These are phyloP conservation scores for Neurospora terricola DNA, from an alignment of 495 filamentous ascomycete genomes.

Conservation along the genomic window DNA sequence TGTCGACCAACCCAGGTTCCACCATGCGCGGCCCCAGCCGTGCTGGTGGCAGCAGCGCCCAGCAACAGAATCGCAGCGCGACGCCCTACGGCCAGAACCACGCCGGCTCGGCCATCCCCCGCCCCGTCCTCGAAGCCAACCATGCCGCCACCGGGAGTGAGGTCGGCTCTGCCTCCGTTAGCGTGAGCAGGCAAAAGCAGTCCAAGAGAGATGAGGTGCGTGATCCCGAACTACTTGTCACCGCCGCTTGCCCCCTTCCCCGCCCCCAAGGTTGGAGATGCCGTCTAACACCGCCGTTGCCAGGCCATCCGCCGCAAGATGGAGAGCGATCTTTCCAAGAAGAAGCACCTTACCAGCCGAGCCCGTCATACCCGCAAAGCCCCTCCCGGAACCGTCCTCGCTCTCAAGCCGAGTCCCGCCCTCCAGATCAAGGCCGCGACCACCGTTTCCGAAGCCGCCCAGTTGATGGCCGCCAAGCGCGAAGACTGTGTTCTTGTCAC, in stretches of 20 bases:
- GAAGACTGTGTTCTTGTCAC: slow-evolving; percentile 99
- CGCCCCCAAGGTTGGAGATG: slow-evolving; percentile 1
- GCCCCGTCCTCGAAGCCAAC: slow-evolving; percentile 63
- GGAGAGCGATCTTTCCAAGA: slow-evolving; percentile 96
- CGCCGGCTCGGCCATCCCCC: slow-evolving; percentile 62
- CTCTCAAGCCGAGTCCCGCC: slow-evolving; percentile 86
- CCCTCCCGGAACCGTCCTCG: slow-evolving; percentile 89
- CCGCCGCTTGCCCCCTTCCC: neutral
- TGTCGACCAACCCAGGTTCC: slow-evolving; percentile 25
- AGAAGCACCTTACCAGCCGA: slow-evolving; percentile 68
- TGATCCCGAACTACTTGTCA: slow-evolving; percentile 2
- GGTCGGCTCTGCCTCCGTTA: slow-evolving; percentile 63
- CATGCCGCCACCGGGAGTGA: slow-evolving; percentile 46
- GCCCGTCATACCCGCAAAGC: slow-evolving; percentile 82
- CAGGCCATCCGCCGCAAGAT: slow-evolving; percentile 95
- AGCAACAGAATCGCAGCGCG: slow-evolving; percentile 38
- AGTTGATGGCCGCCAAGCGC: slow-evolving; percentile 97
- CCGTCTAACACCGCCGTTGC: slow-evolving; percentile 19
- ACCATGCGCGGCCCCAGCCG: slow-evolving; percentile 50
- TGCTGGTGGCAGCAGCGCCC: slow-evolving; percentile 29
- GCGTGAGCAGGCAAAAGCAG: slow-evolving; percentile 85
- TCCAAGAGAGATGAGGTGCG: slow-evolving; percentile 95
- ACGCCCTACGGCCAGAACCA: slow-evolving; percentile 63
- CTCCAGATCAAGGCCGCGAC: slow-evolving; percentile 96
- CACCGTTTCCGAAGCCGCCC: slow-evolving; percentile 91